Conservation (phyloP, 306 rosid species). For the Ormosia semicastrata region DNA sequence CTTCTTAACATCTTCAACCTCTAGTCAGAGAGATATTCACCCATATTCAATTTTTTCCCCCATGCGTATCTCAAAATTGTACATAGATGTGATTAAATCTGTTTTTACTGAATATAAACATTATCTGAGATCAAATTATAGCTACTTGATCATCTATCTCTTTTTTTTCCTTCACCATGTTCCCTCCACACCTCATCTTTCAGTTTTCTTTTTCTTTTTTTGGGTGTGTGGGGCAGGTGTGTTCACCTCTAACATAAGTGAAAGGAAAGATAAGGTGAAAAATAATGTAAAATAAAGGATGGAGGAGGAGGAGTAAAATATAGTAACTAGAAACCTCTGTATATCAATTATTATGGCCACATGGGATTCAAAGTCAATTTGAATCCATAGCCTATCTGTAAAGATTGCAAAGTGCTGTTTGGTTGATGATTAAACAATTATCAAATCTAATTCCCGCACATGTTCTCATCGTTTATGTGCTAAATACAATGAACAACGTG, state of each 20-base stretch:
- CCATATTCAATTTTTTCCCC: not conserved
- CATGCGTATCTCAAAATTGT: conserved; percentile 9
- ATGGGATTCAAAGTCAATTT: conserved; percentile 18
- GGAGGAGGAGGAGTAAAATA: not conserved
- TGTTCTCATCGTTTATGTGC: conserved; percentile 19
- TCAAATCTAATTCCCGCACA: conserved; percentile 24
- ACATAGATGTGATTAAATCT: conserved; percentile 15
- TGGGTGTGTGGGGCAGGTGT: no score
- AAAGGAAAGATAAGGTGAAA: not conserved
- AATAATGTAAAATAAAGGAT: not conserved
- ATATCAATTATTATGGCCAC: conserved; percentile 25
- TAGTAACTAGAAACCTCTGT: not conserved
- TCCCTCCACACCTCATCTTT: not conserved
- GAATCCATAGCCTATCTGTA: conserved; percentile 4
- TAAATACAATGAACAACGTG: conserved; percentile 35
- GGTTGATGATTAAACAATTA: conserved; percentile 34
- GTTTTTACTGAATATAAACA: not conserved
- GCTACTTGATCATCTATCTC: not conserved
- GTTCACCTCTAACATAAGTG: no score
- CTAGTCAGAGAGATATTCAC: conserved; percentile 2
- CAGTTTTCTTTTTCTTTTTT: not conserved
- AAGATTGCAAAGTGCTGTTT: conserved; percentile 9
- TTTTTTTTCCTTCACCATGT: not conserved
- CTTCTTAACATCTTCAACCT: conserved; percentile 37
- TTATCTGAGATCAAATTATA: not conserved